Base-by-base conservation (phyloP, 352 stramenopile genomes). In the Plasmopara halstedii region DNA sequence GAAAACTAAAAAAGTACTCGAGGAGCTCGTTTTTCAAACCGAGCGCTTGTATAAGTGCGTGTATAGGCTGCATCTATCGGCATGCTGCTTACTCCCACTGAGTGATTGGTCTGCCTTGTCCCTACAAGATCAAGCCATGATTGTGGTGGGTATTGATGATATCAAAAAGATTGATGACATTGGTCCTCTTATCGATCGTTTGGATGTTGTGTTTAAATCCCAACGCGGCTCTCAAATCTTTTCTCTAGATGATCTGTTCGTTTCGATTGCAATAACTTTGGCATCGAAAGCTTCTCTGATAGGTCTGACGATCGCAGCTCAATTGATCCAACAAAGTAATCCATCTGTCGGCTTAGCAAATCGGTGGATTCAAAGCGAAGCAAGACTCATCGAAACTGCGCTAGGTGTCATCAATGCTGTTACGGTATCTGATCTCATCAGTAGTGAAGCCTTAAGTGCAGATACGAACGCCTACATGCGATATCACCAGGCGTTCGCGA, bases 351-450 rank as follows among this genome's bases (percentile, higher is more conserved):
- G 55, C 3, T 13, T 50, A 3, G 26, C 26, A 1, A 50, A 67
- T 20, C 64, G 78, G 1, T 89, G 68, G 73, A 85, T 89, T 36
- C 78, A 89, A 36, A 70, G 61, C 29, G 59, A 89, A 40, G 43
- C 55, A 11, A 42, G 42, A 9, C 46, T 89, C 5, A 53, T 89
- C 6, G 62, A 72, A 27, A 85, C 70, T 6, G 70, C 78, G n/a
- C 62, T 89, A 1, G 52, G 75, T 42, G 50, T 85, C 9, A 48
- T 80, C 5, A 80, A 67, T 38, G 58, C 64, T n/a, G 48, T 63
- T 2, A 31, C 66, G 18, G 19, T 41, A 6, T 50, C 55, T 18
- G 31, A 48, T 1, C 31, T 67, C 10, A 33, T 49, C 32, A 44
- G 51, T 23, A 43, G 34, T 9, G 60, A 58, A 46, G 7, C 41